These are phyloP conservation scores for Blepharisma japonicum DNA, from an alignment of 73 alveolate genomes.

Conservation along the genomic window DNA sequence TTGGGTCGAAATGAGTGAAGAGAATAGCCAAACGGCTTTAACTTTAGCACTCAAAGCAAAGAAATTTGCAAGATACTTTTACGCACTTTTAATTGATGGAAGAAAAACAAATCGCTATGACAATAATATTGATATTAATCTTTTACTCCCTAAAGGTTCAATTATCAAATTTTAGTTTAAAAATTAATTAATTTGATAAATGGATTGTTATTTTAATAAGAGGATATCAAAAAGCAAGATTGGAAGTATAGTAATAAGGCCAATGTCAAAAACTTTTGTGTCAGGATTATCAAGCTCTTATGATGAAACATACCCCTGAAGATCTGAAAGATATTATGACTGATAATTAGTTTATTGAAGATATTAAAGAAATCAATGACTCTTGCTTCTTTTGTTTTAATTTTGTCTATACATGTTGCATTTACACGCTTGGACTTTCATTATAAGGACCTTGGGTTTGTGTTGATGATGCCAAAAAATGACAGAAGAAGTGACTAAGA, in stretches of 20 bases:
- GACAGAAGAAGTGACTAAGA: neutral
- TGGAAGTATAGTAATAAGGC: conserved; percentile 4
- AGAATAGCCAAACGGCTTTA: no score
- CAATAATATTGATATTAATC: no score
- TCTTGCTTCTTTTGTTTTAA: conserved; percentile 8
- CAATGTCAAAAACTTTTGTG: conserved; percentile 26
- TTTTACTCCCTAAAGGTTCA: no score
- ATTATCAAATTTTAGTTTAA: no score
- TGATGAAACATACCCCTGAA: conserved; percentile 15
- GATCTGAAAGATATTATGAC: no score
- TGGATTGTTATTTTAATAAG: conserved; percentile 28
- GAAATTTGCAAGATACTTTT: no score
- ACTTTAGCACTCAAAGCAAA: no score
- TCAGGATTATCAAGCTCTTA: conserved; percentile 30
- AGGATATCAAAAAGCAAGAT: neutral
- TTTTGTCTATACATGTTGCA: neutral
- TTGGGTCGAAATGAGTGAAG: no score
- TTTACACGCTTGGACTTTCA: conserved; percentile 1
- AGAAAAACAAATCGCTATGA: no score
- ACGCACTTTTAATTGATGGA: no score
- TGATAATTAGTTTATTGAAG: no score
- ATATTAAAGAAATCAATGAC: neutral
- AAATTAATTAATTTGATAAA: neutral
- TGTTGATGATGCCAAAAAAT: neutral
- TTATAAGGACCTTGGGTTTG: neutral